Evolutionary conservation across 2,329 filamentous ascomycete species (phyloP).

Genomic region (Fusarium domesticum): DNA sequence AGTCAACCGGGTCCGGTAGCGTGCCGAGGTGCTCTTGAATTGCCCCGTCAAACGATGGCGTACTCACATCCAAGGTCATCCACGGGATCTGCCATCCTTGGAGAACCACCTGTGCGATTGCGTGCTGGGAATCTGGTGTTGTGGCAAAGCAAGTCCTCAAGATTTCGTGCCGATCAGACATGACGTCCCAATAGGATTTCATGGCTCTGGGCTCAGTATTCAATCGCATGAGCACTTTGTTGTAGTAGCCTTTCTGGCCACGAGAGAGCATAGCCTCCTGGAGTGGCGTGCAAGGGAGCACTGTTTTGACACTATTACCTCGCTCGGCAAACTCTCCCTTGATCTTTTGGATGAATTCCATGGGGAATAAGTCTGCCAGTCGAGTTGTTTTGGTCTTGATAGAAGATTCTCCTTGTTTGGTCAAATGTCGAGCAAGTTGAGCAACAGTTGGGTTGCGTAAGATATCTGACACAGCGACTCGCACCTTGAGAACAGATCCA

Average conservation of each 20-base stretch:
- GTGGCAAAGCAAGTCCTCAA: slow-evolving; percentile 72
- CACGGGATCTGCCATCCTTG: slow-evolving; percentile 42
- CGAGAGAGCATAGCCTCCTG: slow-evolving; percentile 81
- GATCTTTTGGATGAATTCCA: slow-evolving; percentile 27
- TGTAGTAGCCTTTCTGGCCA: slow-evolving; percentile 61
- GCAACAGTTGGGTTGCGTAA: slow-evolving; percentile 66
- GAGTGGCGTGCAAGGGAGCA: slow-evolving; percentile 80
- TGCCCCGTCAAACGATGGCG: slow-evolving; percentile 35
- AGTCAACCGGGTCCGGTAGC: slow-evolving; percentile 43
- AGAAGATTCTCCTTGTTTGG: background rate
- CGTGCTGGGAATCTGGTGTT: slow-evolving; percentile 57
- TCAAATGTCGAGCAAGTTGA: slow-evolving; percentile 47
- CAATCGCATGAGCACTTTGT: slow-evolving; percentile 65
- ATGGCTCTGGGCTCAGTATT: slow-evolving; percentile 49
- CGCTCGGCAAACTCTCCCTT: slow-evolving; percentile 31
- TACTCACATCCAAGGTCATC: slow-evolving; percentile 34
- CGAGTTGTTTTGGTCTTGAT: background rate
- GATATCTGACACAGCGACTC: slow-evolving; percentile 65
- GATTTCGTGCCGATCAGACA: slow-evolving; percentile 68
- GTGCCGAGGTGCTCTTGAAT: slow-evolving; percentile 40
- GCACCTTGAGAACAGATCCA: slow-evolving; percentile 40
- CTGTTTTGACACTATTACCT: slow-evolving; percentile 43
- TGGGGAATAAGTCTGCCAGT: slow-evolving; percentile 25
- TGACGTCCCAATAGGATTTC: slow-evolving; percentile 57
- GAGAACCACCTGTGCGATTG: slow-evolving; percentile 72